Percentiles rank a stretch among this genome's conserved stretches.
phyloP scores from a whole-genome alignment of 2,329 filamentous ascomycete species.

The Colletotrichum coccodes region DNA sequence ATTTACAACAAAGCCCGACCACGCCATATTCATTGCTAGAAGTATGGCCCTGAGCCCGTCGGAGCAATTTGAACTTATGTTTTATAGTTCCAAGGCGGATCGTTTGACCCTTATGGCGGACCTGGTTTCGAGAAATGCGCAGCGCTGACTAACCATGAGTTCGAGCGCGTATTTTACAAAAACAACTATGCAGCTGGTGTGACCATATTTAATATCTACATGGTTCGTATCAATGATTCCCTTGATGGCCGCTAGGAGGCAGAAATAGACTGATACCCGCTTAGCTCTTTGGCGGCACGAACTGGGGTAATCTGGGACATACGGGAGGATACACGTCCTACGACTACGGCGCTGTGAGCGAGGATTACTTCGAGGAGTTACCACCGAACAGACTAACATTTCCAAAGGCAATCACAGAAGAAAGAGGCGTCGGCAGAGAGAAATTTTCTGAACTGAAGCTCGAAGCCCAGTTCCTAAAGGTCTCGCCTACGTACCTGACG shows the following conservation, averaged over 20 bases:
- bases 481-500: slow-evolving; percentile 75
- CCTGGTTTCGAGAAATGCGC: slow-evolving; percentile 75
- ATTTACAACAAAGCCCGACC: slow-evolving; percentile 62
- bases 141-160: slow-evolving; percentile 75
- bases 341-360: slow-evolving; percentile 57
- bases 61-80: not conserved
- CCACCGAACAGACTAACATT: slow-evolving; percentile 37
- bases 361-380: not conserved
- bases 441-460: slow-evolving; percentile 86
- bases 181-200: slow-evolving; percentile 75
- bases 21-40: slow-evolving; percentile 73
- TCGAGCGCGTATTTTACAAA: slow-evolving; percentile 83
- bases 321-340: slow-evolving; percentile 71
- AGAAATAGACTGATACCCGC: not conserved
- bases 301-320: slow-evolving; percentile 84
- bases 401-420: slow-evolving; percentile 67
- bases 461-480: slow-evolving; percentile 78
- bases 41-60: slow-evolving; percentile 39
- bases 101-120: slow-evolving; percentile 81
- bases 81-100: slow-evolving; percentile 73
- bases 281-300: slow-evolving; percentile 77
- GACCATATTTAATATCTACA: slow-evolving; percentile 78
- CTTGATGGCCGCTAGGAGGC: not conserved
- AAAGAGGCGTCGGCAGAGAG: slow-evolving; percentile 73
- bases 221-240: slow-evolving; percentile 59